These are phyloP conservation scores for Streptanthus diversifolius DNA, from an alignment of 345 rosid genomes.

Conservation along the genomic window DNA sequence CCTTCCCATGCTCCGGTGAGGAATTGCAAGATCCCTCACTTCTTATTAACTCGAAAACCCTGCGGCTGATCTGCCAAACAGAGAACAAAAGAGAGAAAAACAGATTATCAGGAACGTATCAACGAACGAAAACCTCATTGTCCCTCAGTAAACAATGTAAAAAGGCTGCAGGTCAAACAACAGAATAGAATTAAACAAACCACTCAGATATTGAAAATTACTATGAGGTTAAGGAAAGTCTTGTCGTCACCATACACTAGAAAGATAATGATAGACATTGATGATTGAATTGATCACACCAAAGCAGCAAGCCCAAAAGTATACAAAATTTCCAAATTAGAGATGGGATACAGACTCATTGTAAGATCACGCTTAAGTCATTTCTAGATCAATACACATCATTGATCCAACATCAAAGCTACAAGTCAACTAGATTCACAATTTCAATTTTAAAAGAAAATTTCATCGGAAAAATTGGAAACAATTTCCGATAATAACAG, in stretches of 20 bases:
- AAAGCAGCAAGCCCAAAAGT: background rate
- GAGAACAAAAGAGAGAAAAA: background rate
- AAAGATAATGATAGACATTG: background rate
- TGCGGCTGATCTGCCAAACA: constrained; percentile 65
- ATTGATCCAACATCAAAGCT: background rate
- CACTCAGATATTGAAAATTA: no score
- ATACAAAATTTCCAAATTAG: background rate
- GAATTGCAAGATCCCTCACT: constrained; percentile 46
- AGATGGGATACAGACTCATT: no score
- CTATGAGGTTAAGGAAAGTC: background rate
- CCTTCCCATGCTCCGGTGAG: constrained; percentile 41
- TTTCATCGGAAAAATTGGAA: background rate
- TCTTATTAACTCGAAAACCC: constrained; percentile 75
- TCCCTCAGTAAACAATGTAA: no score
- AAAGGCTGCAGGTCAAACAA: no score
- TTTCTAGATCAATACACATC: constrained; percentile 14
- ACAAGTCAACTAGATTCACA: background rate
- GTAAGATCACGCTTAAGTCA: no score
- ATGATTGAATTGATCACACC: background rate
- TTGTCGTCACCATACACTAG: background rate
- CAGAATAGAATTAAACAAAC: no score
- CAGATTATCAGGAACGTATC: constrained; percentile 4
- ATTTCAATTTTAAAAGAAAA: background rate
- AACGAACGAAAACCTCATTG: background rate
- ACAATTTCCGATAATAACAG: background rate